A percentile compares a stretch with the other conserved stretches of the same genome.
Evolutionary conservation across 352 stramenopile genomes (phyloP).

Genomic region (Phytophthora citricola): DNA sequence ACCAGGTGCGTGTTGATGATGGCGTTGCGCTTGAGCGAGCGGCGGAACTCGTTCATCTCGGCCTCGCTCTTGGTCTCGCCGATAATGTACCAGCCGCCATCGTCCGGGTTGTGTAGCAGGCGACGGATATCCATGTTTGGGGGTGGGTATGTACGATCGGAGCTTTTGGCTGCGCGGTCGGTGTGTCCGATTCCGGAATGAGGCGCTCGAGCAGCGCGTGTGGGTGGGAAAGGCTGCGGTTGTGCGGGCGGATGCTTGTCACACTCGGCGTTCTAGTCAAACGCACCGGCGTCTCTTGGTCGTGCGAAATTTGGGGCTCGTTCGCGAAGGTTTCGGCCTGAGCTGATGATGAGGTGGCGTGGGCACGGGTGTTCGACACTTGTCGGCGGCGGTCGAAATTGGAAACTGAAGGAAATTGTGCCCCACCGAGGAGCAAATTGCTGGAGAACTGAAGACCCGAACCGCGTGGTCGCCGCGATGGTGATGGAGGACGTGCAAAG

Average conservation of each 20-base stretch:
- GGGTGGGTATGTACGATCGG: background rate
- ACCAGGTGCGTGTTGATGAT: slow-evolving; percentile 88
- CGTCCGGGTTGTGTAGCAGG: slow-evolving; percentile 79
- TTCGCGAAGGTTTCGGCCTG: slow-evolving; percentile 35
- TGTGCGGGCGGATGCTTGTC: slow-evolving; percentile 36
- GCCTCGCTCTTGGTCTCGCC: slow-evolving; percentile 73
- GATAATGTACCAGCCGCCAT: slow-evolving; percentile 82
- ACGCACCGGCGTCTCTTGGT: slow-evolving; percentile 38
- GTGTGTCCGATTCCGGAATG: slow-evolving; percentile 36
- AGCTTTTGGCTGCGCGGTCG: background rate
- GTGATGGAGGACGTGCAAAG: slow-evolving; percentile 35
- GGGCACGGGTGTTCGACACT: slow-evolving; percentile 14
- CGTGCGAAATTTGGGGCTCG: slow-evolving; percentile 28
- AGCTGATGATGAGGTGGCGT: slow-evolving; percentile 28
- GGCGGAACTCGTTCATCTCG: slow-evolving; percentile 79
- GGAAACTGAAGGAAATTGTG: slow-evolving; percentile 23
- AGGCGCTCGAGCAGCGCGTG: background rate
- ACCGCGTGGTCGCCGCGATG: slow-evolving; percentile 12
- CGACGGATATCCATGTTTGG: slow-evolving; percentile 72
- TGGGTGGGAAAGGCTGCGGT: slow-evolving; percentile 26
- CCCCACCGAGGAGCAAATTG: slow-evolving; percentile 27
- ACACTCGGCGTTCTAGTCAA: slow-evolving; percentile 39
- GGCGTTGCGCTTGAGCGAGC: slow-evolving; percentile 81
- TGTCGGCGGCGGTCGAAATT: slow-evolving; percentile 13
- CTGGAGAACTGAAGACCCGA: slow-evolving; percentile 23